phyloP scores from a whole-genome alignment of 345 rosid genomes.

The Eucalyptus regnans region DNA sequence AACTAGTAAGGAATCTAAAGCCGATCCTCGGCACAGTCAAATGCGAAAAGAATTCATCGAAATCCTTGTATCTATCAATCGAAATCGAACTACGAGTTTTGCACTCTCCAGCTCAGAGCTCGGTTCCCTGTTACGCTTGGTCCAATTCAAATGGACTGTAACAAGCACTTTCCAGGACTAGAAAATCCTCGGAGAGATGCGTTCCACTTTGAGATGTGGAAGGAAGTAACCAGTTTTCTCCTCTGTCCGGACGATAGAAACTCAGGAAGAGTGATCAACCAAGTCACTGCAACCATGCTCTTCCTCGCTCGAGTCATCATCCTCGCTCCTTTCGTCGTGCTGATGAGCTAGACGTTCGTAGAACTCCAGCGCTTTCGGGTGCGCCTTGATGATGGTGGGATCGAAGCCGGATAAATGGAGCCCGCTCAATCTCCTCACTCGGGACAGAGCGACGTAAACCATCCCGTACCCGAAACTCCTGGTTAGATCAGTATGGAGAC shows the following conservation, averaged over 20 bases:
- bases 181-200: background rate
- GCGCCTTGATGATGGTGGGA: constrained; percentile 9
- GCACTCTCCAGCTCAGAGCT: background rate
- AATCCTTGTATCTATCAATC: background rate
- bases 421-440: constrained; percentile 2
- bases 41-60: background rate
- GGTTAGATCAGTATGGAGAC: constrained; percentile 6
- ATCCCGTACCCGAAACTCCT: constrained; percentile 11
- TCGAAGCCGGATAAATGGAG: constrained; percentile 8
- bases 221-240: background rate
- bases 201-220: background rate
- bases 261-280: background rate
- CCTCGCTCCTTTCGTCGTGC: background rate
- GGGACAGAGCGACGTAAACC: constrained; percentile 14
- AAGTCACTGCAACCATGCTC: background rate
- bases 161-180: background rate
- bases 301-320: background rate
- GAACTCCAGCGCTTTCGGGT: constrained; percentile 11
- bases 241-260: background rate
- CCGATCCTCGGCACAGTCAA: background rate
- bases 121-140: background rate
- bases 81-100: background rate
- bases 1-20: background rate
- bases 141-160: background rate
- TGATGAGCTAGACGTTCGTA: background rate